A percentile compares a stretch with the other conserved stretches of the same genome.
These are phyloP conservation scores for Chaetomiaceae sp. DNA, from an alignment of 2,329 filamentous ascomycete species.

Conservation along the genomic window DNA sequence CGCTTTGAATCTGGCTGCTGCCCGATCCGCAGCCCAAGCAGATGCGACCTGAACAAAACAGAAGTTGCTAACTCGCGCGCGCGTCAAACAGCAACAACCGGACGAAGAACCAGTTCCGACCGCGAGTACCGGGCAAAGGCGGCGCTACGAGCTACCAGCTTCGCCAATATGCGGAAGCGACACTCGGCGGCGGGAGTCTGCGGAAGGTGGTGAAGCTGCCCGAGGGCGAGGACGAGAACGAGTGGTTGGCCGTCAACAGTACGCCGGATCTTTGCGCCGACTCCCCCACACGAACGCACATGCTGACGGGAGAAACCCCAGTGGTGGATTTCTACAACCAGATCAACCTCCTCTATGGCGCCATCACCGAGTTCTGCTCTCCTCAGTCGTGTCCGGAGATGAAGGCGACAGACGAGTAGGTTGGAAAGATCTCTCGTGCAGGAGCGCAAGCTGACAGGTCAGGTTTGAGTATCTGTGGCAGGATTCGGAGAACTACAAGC, in stretches of 20 bases:
- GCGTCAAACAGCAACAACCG: conserved; percentile 70
- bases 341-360: conserved; percentile 97
- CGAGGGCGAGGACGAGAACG: conserved; percentile 94
- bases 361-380: conserved; percentile 98
- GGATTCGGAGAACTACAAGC: conserved; percentile 88
- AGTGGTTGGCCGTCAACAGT: conserved; percentile 98
- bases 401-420: conserved; percentile 98
- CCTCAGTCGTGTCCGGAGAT: conserved; percentile 96
- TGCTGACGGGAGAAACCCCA: conserved; percentile 41
- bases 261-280: conserved; percentile 30
- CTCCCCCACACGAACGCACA: background rate
- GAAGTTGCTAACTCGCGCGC: conserved; percentile 11
- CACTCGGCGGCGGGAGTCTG: conserved; percentile 87
- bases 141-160: conserved; percentile 85
- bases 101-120: conserved; percentile 86
- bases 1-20: background rate
- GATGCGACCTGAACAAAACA: background rate
- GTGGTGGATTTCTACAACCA: conserved; percentile 99
- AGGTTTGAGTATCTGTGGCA: conserved; percentile 99
- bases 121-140: conserved; percentile 77
- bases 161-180: conserved; percentile 96
- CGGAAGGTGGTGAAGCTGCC: conserved; percentile 95
- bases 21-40: conserved; percentile 3
- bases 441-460: conserved; percentile 10
- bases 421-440: background rate